These are phyloP conservation scores for Vanderwaltozyma tropicalis DNA, from an alignment of 805 yeast genomes.

Conservation along the genomic window DNA sequence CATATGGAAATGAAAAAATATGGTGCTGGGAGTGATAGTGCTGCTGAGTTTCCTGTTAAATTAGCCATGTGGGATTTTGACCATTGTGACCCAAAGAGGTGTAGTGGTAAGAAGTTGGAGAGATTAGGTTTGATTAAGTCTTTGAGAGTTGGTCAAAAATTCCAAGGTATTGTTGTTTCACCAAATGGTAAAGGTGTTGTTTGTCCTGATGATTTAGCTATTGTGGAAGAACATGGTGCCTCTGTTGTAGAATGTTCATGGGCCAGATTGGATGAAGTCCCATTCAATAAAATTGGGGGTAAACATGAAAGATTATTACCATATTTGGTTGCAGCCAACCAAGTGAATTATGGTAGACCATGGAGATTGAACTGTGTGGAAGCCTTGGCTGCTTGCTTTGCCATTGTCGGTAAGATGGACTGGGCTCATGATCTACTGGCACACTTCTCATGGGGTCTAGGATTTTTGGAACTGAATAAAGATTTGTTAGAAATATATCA, in stretches of 20 bases:
- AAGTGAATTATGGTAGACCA: conserved; percentile 93
- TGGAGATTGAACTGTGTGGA: conserved; percentile 95
- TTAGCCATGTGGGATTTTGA: conserved; percentile 99
- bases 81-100: conserved; percentile 96
- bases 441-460: conserved; percentile 90
- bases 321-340: conserved; percentile 89
- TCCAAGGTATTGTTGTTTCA: conserved; percentile 80
- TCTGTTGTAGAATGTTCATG: conserved; percentile 98
- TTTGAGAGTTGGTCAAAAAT: conserved; percentile 85
- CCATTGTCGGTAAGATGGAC: conserved; percentile 81
- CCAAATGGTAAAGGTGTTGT: conserved; percentile 89
- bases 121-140: conserved; percentile 73
- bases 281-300: conserved; percentile 88
- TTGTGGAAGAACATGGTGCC: conserved; percentile 76
- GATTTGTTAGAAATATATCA: conserved; percentile 69
- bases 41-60: conserved; percentile 59
- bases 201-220: conserved; percentile 72
- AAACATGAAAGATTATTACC: conserved; percentile 78
- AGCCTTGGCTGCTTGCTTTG: conserved; percentile 94
- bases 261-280: conserved; percentile 97
- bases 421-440: conserved; percentile 74
- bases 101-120: conserved; percentile 90
- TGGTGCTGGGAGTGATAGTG: conserved; percentile 20
- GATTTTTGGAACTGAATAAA: conserved; percentile 70
- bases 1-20: conserved; percentile 30